phyloP scores from a whole-genome alignment of 2,329 filamentous ascomycete genomes.

The Helotiales sp. region DNA sequence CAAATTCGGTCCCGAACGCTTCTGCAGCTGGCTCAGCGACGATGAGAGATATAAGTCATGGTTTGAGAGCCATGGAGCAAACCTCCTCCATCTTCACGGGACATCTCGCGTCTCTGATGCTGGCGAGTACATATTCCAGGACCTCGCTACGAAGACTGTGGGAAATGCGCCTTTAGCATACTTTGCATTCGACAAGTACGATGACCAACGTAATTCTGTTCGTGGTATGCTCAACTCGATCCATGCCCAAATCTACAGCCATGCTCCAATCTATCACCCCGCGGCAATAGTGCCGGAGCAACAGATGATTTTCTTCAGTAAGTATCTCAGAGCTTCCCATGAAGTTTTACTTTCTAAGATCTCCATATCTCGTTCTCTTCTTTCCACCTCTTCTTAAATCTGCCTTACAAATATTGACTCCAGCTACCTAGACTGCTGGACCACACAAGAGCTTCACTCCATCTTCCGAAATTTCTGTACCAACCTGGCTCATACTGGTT shows the following conservation, averaged over 20 bases:
- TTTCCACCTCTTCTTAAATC: no score
- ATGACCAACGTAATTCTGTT: constrained; percentile 1
- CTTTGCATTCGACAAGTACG: constrained; percentile 6
- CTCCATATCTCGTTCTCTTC: neutral
- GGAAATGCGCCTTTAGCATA: neutral
- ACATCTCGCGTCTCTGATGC: neutral
- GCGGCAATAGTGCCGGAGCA: neutral
- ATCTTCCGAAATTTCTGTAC: constrained; percentile 11
- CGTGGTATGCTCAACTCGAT: constrained; percentile 1
- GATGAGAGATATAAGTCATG: neutral
- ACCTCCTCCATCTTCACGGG: constrained; percentile 4
- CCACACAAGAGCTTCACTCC: neutral
- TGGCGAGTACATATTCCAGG: neutral
- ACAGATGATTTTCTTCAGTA: constrained; percentile 5
- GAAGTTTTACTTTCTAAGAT: neutral
- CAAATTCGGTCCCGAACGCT: neutral
- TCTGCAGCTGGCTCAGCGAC: constrained; percentile 3
- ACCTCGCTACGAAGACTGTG: neutral
- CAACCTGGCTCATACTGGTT: neutral
- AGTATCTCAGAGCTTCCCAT: no score
- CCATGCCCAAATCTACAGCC: constrained; percentile 12
- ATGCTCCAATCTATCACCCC: neutral
- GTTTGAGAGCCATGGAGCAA: neutral
- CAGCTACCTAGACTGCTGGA: constrained; percentile 15
- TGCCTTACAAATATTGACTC: no score